Percentiles rank a stretch among this genome's conserved stretches.
phyloP scores from a whole-genome alignment of 2,329 filamentous ascomycete species.

The Diaporthe sp. region DNA sequence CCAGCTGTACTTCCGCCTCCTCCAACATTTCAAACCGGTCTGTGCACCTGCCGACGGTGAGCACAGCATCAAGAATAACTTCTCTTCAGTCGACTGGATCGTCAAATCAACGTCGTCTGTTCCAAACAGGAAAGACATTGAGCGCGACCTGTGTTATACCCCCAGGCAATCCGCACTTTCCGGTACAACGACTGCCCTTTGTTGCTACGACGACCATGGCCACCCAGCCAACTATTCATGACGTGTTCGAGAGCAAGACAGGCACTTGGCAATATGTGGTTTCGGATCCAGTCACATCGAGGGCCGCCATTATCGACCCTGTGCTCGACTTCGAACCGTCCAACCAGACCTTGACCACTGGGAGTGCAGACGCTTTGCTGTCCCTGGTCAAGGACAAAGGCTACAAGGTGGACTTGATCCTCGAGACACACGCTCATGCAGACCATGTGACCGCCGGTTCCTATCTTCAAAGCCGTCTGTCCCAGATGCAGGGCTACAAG shows the following conservation, averaged over 20 bases:
- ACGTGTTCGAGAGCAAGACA: conserved; percentile 53
- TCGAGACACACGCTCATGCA: conserved; percentile 72
- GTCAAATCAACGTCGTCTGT: not conserved
- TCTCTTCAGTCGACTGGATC: not conserved
- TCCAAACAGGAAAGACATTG: not conserved
- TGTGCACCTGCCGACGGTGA: not conserved
- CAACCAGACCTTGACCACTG: conserved; percentile 55
- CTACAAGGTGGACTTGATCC: conserved; percentile 62
- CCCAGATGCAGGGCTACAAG: conserved; percentile 44
- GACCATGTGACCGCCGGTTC: conserved; percentile 69
- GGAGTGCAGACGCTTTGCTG: conserved; percentile 63
- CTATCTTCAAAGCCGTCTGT: conserved; percentile 63
- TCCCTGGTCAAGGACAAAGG: conserved; percentile 51
- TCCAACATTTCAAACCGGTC: not conserved
- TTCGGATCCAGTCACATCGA: conserved; percentile 58
- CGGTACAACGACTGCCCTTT: not conserved
- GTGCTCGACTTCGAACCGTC: conserved; percentile 67
- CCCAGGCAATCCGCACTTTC: not conserved
- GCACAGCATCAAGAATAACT: not conserved
- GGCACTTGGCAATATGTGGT: conserved; percentile 71
- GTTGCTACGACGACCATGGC: not conserved
- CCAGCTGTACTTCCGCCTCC: not conserved
- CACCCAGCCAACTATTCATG: conserved; percentile 49
- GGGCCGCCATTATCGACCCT: conserved; percentile 69
- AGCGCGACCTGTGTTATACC: not conserved